phyloP scores from a whole-genome alignment of 768 basidiomycete species.

The Suillus placidus region DNA sequence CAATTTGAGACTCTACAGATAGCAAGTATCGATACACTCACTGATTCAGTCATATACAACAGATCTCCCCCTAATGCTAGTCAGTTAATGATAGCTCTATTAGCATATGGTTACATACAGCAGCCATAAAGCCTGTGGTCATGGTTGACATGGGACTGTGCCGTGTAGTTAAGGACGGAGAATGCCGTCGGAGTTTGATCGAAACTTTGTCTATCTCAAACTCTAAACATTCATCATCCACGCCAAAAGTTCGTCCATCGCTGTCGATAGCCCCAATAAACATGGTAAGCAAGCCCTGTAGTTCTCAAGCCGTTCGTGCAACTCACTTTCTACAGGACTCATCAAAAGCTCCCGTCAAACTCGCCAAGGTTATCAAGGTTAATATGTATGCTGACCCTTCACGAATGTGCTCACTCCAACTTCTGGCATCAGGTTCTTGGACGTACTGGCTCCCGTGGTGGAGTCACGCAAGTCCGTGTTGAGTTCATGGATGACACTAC shows the following conservation, averaged over 20 bases:
- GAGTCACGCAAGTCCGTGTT: constrained; percentile 98
- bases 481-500: constrained; percentile 98
- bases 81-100: no score
- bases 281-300: constrained; percentile 7
- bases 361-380: constrained; percentile 98
- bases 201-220: constrained; percentile 10
- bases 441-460: constrained; percentile 97
- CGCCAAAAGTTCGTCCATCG: constrained; percentile 11
- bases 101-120: no score
- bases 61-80: no score
- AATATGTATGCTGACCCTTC: constrained; percentile 7
- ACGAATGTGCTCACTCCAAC: constrained; percentile 1
- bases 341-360: constrained; percentile 92
- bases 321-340: constrained; percentile 55
- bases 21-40: no score
- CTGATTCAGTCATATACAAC: no score
- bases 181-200: constrained; percentile 12
- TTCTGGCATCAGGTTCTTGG: constrained; percentile 78
- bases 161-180: constrained; percentile 3
- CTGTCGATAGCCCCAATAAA: constrained; percentile 9
- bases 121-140: no score
- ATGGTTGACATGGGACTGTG: no score
- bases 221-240: constrained; percentile 9
- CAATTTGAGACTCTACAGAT: no score
- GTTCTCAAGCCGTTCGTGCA: background rate